Evolutionary conservation across 352 stramenopile species (phyloP).

Genomic region (Globisporangium megalacanthum): DNA sequence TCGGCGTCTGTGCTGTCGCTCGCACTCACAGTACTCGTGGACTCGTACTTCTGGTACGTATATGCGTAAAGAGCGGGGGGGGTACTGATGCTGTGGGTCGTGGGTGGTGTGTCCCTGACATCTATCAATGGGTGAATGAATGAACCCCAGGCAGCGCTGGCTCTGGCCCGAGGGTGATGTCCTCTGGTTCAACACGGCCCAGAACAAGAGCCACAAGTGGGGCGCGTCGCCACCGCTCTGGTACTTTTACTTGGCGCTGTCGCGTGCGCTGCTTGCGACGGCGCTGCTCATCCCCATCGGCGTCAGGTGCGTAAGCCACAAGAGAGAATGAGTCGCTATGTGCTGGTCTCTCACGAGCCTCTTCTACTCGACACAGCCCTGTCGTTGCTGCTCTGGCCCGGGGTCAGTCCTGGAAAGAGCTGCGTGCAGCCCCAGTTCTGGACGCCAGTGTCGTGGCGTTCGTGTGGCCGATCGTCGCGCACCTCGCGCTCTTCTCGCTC

Average conservation of each 20-base stretch:
- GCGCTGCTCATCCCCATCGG: conserved; percentile 80
- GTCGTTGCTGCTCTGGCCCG: conserved; percentile 36
- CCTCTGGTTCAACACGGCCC: conserved; percentile 94
- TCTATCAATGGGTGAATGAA: too few species aligned
- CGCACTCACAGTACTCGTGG: conserved; percentile 81
- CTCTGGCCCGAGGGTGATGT: conserved; percentile 98
- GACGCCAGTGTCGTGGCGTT: conserved; percentile 49
- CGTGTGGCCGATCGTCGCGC: conserved; percentile 69
- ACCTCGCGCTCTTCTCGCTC: conserved; percentile 93
- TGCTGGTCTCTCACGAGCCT: conserved; percentile 1
- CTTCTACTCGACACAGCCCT: conserved; percentile 32
- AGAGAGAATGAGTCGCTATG: neutral
- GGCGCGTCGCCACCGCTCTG: conserved; percentile 93
- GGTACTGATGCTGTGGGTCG: too few species aligned
- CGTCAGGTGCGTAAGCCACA: conserved; percentile 34
- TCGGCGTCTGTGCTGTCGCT: conserved; percentile 65
- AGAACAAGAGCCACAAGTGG: conserved; percentile 97
- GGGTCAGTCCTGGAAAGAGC: conserved; percentile 37
- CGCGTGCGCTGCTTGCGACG: conserved; percentile 82
- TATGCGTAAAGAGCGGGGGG: too few species aligned
- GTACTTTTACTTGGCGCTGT: conserved; percentile 95
- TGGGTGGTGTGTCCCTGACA: neutral
- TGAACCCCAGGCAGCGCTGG: conserved; percentile 72
- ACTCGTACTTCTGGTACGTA: conserved; percentile 92
- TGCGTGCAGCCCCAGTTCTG: conserved; percentile 30